Evolutionary conservation across 768 basidiomycete genomes (phyloP), one percentile per base, ranked within the genome.

Genomic region (Termitomyces sp.): DNA sequence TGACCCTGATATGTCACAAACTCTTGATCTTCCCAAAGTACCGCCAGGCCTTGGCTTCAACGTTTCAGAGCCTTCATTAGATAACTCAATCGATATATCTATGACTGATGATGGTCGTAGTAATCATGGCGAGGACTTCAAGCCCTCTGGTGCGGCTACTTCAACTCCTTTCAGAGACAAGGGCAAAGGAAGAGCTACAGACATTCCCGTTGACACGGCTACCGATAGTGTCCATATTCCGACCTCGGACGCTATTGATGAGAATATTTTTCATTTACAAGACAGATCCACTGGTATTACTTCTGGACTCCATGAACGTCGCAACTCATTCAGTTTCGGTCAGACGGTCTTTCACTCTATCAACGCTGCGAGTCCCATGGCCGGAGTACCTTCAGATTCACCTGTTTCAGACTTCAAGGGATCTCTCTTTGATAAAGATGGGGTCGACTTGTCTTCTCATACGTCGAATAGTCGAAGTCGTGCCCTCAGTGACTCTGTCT

Each of bases 241-340:
- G 37, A n/a, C 23, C 5, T 11, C 50, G 17, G 11, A 28, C n/a
- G 10, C 11, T 40, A 11, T 50, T 19, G 78, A 79, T 57, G 77
- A 80, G 53, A 70, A 73, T 3, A 74, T 78, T 17, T 81, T 79
- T 61, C 79, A 78, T 61, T 64, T 71, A 0, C 67, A 66, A 44
- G 76, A 80, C 49, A 75, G 71, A 52, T 64, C 71, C 2, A 71
- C 75, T 8, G 69, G 69, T 19, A 60, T 77, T 15, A 46, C 60
- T 26, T 33, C 69, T 5, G 65, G 70, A 0, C 66, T 75, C 9
- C 79, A 80, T 50, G 83, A 85, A 53, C 81, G 84, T 33, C 84
- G 82, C 60, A 78, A 84, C n/a, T 86, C 85, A 1, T 86, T 85
- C 68, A 85, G 82, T 64, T 78, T 84, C 53, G 85, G 84, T 2